phyloP scores from a whole-genome alignment of 23 red algal genomes.

The Pyropia yezoensis region DNA sequence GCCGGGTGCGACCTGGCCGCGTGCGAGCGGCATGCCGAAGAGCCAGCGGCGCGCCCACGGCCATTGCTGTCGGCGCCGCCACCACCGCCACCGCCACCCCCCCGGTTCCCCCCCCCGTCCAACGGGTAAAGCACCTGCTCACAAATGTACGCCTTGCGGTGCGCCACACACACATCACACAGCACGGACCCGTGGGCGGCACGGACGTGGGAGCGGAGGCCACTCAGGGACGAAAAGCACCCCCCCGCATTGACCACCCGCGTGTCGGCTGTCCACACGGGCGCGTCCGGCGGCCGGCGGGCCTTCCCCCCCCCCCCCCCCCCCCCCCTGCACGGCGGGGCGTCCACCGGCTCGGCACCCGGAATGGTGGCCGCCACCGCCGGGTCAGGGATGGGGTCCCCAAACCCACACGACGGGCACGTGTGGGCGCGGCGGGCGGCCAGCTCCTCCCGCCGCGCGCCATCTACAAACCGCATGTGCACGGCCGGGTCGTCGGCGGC shows the following conservation, averaged over 20 bases:
- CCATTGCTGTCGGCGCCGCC: slow-evolving; percentile 18
- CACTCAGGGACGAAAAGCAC: slow-evolving; percentile 5
- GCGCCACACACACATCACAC: slow-evolving; percentile 14
- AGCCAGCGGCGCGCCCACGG: neutral
- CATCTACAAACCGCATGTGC: slow-evolving; percentile 2
- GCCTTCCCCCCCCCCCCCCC: no score
- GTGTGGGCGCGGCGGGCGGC: neutral
- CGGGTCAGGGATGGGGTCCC: neutral
- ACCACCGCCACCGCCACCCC: no score
- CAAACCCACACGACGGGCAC: slow-evolving; percentile 5
- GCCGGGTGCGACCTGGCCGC: slow-evolving; percentile 42
- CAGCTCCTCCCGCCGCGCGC: neutral
- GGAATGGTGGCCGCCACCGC: neutral
- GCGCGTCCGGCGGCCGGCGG: no score
- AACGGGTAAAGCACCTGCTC: slow-evolving; percentile 9
- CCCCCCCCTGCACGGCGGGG: neutral
- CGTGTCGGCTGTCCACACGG: slow-evolving; percentile 28
- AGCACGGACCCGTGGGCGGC: slow-evolving; percentile 19
- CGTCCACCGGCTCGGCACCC: neutral
- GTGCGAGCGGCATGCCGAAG: slow-evolving; percentile 20
- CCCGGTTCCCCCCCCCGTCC: neutral
- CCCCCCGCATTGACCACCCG: slow-evolving; percentile 13
- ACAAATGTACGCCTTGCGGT: slow-evolving; percentile 41
- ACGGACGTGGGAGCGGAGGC: slow-evolving; percentile 17
- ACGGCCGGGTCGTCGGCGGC: neutral